Evolutionary conservation across 148 eudicot genomes (phyloP).

Genomic region (Limonium bicolor): DNA sequence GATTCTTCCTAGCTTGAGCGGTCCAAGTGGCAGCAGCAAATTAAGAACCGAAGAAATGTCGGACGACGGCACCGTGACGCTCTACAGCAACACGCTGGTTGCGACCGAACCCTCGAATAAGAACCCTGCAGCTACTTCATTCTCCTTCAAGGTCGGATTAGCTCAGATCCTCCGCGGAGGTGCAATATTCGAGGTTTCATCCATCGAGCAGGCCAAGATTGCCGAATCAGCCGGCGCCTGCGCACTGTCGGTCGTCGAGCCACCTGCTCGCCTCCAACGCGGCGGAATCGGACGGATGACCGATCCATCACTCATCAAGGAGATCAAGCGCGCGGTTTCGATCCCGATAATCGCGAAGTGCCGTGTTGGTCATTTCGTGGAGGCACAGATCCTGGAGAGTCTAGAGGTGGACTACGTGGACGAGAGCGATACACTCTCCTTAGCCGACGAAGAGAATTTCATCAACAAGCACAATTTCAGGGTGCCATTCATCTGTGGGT

Average conservation of each 20-base stretch:
- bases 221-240: conserved; percentile 60
- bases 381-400: conserved; percentile 48
- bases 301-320: conserved; percentile 29
- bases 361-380: conserved; percentile 58
- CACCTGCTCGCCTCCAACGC: conserved; percentile 1
- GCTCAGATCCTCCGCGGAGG: conserved; percentile 50
- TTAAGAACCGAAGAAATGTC: conserved; percentile 25
- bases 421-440: conserved; percentile 31
- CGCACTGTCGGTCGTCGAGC: conserved; percentile 19
- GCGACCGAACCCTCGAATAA: conserved; percentile 23
- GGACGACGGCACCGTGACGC: conserved; percentile 37
- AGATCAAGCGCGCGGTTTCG: conserved; percentile 27
- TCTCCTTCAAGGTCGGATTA: conserved; percentile 34
- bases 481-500: conserved; percentile 44
- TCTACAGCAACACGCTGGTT: conserved; percentile 28
- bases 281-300: conserved; percentile 33
- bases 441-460: conserved; percentile 39
- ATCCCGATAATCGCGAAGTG: conserved; percentile 37
- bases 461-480: conserved; percentile 54
- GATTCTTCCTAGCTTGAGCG: conserved; percentile 21
- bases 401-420: conserved; percentile 49
- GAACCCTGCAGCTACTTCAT: conserved; percentile 17
- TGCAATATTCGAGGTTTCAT: conserved; percentile 35
- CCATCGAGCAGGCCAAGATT: conserved; percentile 35
- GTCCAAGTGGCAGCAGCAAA: conserved; percentile 14